A percentile compares a stretch with the other conserved stretches of the same genome.
These are phyloP conservation scores for Malus hybrid DNA, from an alignment of 331 rosid species.

Conservation along the genomic window DNA sequence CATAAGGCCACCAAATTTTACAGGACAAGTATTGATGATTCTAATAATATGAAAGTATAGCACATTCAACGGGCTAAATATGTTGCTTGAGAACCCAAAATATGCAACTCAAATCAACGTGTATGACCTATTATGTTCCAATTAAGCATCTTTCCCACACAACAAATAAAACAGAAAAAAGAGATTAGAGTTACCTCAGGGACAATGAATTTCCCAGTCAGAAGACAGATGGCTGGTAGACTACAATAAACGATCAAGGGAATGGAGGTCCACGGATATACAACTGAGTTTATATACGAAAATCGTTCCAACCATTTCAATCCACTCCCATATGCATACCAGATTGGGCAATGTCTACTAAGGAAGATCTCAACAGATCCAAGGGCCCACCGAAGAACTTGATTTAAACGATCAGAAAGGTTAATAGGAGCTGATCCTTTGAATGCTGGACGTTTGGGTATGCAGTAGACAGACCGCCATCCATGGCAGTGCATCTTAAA, in stretches of 20 bases:
- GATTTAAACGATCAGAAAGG: slow-evolving; percentile 90
- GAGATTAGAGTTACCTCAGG: slow-evolving; percentile 63
- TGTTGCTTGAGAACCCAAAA: neutral
- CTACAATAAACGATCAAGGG: slow-evolving; percentile 89
- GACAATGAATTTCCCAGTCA: slow-evolving; percentile 32
- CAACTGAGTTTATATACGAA: slow-evolving; percentile 86
- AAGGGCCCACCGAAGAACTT: slow-evolving; percentile 97
- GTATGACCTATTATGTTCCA: neutral
- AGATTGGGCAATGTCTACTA: slow-evolving; percentile 90
- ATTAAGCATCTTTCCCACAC: neutral
- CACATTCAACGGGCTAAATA: neutral
- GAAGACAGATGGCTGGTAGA: slow-evolving; percentile 88
- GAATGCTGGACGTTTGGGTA: slow-evolving; percentile 83
- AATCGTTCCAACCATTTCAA: slow-evolving; percentile 80
- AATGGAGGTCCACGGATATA: slow-evolving; percentile 94
- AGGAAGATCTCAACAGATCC: slow-evolving; percentile 95
- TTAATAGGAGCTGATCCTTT: slow-evolving; percentile 98
- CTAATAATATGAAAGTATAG: neutral
- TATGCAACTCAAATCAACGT: neutral
- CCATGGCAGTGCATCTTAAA: slow-evolving; percentile 99
- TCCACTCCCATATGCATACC: slow-evolving; percentile 97
- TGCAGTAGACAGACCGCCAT: slow-evolving; percentile 96
- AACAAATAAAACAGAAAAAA: neutral
- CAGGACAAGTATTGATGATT: neutral
- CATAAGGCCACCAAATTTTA: neutral